phyloP scores from a whole-genome alignment of 176 grass and related monocot genomes.

The Eleusine coracana region DNA sequence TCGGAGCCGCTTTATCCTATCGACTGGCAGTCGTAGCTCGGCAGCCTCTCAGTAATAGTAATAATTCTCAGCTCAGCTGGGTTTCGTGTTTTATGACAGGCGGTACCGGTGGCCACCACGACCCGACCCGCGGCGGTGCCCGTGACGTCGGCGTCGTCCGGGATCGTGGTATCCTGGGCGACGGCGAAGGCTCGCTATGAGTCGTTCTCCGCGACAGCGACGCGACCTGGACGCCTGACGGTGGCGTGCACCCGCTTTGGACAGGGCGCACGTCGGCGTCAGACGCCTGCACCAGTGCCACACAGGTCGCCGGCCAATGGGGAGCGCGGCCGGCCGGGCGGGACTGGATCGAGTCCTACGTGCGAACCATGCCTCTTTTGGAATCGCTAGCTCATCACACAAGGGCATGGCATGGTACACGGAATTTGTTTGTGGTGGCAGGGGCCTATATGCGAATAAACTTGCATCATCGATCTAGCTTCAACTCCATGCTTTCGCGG shows the following conservation, averaged over 20 bases:
- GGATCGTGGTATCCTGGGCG: conserved; percentile 44
- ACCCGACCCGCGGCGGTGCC: conserved; percentile 15
- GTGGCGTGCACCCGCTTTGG: conserved; percentile 31
- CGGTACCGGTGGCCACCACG: neutral
- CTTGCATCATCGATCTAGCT: neutral
- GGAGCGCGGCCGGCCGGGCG: neutral
- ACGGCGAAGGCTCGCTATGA: conserved; percentile 37
- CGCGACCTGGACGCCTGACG: conserved; percentile 39
- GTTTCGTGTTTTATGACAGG: neutral
- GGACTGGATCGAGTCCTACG: conserved; percentile 2
- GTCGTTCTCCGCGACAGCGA: conserved; percentile 36
- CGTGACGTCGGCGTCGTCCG: conserved; percentile 35
- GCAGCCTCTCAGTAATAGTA: too few relatives aligned
- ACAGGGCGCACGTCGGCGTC: conserved; percentile 33
- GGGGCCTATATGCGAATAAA: neutral
- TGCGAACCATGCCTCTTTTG: conserved; percentile 43
- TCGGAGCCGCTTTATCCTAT: too few relatives aligned
- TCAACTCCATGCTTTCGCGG: neutral
- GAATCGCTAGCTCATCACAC: neutral
- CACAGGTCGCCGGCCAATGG: neutral
- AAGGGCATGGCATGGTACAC: neutral
- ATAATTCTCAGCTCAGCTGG: neutral
- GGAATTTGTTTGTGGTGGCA: neutral
- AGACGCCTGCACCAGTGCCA: neutral
- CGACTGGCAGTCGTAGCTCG: too few relatives aligned